These are phyloP conservation scores for Trichoderma sp. DNA, from an alignment of 2,329 filamentous ascomycete species.

Conservation along the genomic window DNA sequence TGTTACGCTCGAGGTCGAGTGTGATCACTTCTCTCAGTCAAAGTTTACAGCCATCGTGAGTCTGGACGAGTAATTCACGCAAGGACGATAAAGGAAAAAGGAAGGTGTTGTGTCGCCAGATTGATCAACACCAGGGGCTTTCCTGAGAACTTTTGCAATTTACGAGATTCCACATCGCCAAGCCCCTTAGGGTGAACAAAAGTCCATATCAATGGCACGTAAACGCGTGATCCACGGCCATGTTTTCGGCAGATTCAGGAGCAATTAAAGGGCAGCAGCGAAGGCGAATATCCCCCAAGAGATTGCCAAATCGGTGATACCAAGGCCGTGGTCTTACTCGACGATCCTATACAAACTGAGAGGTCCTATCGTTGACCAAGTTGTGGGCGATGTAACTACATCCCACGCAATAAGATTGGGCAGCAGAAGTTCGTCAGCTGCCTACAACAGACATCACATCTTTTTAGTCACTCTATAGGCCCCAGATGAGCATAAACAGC, in stretches of 20 bases:
- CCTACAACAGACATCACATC: neutral
- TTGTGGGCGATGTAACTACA: slow-evolving; percentile 1
- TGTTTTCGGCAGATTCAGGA: neutral
- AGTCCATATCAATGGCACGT: neutral
- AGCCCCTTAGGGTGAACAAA: neutral
- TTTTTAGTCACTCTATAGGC: neutral
- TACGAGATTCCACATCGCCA: neutral
- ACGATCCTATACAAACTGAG: neutral
- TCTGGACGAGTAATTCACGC: neutral
- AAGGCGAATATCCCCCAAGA: neutral
- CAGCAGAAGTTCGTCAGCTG: neutral
- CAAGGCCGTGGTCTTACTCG: neutral
- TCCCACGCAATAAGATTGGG: neutral
- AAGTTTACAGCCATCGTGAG: neutral
- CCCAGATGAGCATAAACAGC: neutral
- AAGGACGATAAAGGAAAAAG: neutral
- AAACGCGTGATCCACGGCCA: neutral
- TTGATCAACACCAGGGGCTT: neutral
- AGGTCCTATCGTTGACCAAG: neutral
- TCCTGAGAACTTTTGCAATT: slow-evolving; percentile 3
- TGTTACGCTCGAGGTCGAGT: neutral
- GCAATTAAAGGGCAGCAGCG: neutral
- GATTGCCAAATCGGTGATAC: neutral
- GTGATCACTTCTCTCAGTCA: neutral
- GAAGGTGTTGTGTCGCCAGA: slow-evolving; percentile 8